Base-by-base conservation (phyloP, 805 yeast genomes). In the Teunomyces kruisii region DNA sequence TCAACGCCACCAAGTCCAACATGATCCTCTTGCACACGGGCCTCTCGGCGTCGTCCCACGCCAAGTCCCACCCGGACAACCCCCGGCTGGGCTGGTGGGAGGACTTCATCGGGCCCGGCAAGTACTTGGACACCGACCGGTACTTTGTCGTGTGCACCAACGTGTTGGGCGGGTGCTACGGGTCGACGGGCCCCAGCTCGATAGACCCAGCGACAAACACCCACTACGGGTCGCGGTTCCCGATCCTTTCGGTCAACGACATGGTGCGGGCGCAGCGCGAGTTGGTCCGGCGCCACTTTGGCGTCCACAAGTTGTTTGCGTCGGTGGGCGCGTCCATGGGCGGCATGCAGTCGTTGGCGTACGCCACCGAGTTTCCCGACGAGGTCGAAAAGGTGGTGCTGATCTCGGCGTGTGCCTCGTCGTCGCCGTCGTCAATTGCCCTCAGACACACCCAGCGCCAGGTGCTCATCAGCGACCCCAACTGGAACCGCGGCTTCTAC, bases 341-440 rank as follows among this genome's bases (percentile, higher is more conserved):
- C n/a, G 97, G 97, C n/a, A 89, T 91, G 97, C 97, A 90, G 68
- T 83, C 92, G 7, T 74, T 91, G 44, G 96, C 97, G 0, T 88
- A 82, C 63, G 96, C 89, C 1, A 77, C 81, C 60, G 96, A 86
- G 58, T 91, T 86, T 56, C 86, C 95, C 1, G 83, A 84, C 39
- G 78, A 75, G 45, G 96, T 90, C 3, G 78, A 76, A 5, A 82
- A 84, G 43, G 75, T 91, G 2, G 79, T 89, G 1, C 78, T 88
- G n/a, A 87, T 91, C 24, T 84, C 92, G 35, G 97, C 96, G 2
- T 90, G 97, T 70, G 96, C 96, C 2, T 77, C 95, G 58, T 88
- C 96, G 1, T 97, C 91, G 62, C 97, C 97, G 1, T 86, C 86
- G 53, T 88, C 96, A 2, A 88, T 91, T 51, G 97, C 97, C 3